A percentile compares a stretch with the other conserved stretches of the same genome.
Conservation (phyloP, 345 rosid species). For the Erucastrum elatum region DNA sequence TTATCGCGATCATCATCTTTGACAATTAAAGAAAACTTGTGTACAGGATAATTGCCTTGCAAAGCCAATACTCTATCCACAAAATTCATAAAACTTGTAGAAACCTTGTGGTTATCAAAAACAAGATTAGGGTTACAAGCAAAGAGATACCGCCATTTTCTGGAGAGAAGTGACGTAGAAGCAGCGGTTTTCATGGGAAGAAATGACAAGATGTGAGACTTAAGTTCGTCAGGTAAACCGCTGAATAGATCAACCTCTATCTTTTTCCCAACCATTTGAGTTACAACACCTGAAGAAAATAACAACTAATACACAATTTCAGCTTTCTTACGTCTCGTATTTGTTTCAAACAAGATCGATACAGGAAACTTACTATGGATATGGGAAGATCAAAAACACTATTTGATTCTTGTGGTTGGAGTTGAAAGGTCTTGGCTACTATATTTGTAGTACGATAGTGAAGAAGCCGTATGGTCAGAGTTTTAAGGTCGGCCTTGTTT, state of each 20-base stretch:
- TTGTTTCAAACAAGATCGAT: no score
- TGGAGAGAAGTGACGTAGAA: neutral
- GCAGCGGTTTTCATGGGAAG: conserved; percentile 8
- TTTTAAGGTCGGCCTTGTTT: no score
- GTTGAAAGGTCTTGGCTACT: no score
- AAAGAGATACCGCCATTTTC: conserved; percentile 11
- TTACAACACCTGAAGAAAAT: no score
- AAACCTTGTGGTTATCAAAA: neutral
- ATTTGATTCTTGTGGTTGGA: no score
- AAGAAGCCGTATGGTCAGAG: no score
- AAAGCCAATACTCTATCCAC: conserved; percentile 14
- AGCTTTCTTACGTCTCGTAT: no score
- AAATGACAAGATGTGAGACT: conserved; percentile 10
- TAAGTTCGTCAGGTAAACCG: neutral
- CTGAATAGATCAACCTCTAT: neutral
- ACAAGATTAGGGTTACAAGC: neutral
- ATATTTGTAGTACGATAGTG: no score
- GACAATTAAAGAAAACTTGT: conserved; percentile 4
- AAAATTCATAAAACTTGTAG: conserved; percentile 7
- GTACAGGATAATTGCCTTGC: neutral
- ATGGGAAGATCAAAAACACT: no score
- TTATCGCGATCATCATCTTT: neutral
- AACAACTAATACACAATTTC: no score
- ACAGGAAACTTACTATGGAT: no score
- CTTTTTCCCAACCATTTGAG: neutral